These are phyloP conservation scores for Lecanosticta acicola DNA, from an alignment of 2,329 filamentous ascomycete species.

Conservation along the genomic window DNA sequence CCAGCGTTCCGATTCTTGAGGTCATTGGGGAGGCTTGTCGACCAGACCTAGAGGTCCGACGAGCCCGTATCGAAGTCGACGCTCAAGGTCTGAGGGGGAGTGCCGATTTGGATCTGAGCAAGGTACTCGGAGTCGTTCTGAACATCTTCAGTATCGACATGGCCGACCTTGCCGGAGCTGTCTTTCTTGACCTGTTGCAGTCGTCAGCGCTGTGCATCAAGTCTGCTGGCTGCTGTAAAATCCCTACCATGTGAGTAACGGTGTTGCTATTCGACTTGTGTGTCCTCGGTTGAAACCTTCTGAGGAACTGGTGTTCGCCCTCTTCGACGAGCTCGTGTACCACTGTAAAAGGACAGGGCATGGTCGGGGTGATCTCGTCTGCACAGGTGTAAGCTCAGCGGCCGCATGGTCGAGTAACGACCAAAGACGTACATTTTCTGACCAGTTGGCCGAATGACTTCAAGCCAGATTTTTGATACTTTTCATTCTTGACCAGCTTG, in stretches of 20 bases:
- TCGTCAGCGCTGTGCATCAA: neutral
- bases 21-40: constrained; percentile 22
- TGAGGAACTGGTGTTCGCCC: constrained; percentile 7
- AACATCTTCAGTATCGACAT: constrained; percentile 48
- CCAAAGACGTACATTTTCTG: constrained; percentile 20
- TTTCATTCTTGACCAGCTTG: constrained; percentile 24
- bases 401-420: no score
- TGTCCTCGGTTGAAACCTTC: constrained; percentile 6
- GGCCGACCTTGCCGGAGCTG: constrained; percentile 15
- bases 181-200: constrained; percentile 3
- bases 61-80: constrained; percentile 68
- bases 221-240: constrained; percentile 4
- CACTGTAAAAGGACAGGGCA: constrained; percentile 18
- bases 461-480: constrained; percentile 18
- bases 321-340: constrained; percentile 14
- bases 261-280: constrained; percentile 8
- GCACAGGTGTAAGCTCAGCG: no score
- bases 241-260: constrained; percentile 11
- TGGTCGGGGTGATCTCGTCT: constrained; percentile 20
- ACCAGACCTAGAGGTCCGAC: constrained; percentile 57
- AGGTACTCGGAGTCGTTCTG: constrained; percentile 65
- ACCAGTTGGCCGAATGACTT: constrained; percentile 22
- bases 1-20: constrained; percentile 28
- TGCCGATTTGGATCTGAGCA: constrained; percentile 59
- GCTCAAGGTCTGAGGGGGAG: constrained; percentile 53